Evolutionary conservation across 2,329 filamentous ascomycete genomes (phyloP).

Genomic region (Pezizomycotina sp.): DNA sequence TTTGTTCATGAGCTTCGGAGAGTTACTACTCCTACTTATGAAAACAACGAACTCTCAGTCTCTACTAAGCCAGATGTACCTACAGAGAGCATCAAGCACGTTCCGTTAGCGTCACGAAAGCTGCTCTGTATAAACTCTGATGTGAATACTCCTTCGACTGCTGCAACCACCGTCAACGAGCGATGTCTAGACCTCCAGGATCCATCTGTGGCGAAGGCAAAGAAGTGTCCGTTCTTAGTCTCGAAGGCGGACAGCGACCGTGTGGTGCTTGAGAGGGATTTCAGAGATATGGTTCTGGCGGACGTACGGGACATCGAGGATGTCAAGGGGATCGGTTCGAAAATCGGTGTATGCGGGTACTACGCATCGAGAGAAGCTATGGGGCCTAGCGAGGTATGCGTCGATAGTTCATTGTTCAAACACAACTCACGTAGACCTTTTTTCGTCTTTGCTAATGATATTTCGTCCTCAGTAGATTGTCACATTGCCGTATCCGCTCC

Average conservation of each 20-base stretch:
- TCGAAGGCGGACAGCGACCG: slow-evolving; percentile 46
- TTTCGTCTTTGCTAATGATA: background rate
- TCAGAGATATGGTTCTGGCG: slow-evolving; percentile 70
- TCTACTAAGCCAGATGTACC: slow-evolving; percentile 26
- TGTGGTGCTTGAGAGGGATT: slow-evolving; percentile 55
- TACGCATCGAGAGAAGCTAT: slow-evolving; percentile 82
- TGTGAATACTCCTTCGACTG: slow-evolving; percentile 51
- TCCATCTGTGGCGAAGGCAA: slow-evolving; percentile 42
- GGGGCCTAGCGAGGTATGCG: slow-evolving; percentile 52
- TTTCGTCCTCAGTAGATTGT: slow-evolving; percentile 52
- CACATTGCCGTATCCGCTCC: slow-evolving; percentile 76
- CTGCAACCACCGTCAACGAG: slow-evolving; percentile 76
- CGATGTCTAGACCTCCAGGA: slow-evolving; percentile 81
- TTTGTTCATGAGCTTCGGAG: slow-evolving; percentile 69
- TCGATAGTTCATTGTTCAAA: slow-evolving; percentile 2
- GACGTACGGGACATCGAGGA: slow-evolving; percentile 89
- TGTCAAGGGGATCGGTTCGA: slow-evolving; percentile 57
- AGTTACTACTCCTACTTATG: slow-evolving; percentile 61
- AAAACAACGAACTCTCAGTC: slow-evolving; percentile 27
- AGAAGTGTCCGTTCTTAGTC: slow-evolving; percentile 61
- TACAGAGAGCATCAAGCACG: slow-evolving; percentile 54
- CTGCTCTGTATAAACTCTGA: slow-evolving; percentile 77
- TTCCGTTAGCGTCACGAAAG: slow-evolving; percentile 73
- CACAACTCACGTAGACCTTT: background rate
- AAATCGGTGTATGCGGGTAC: slow-evolving; percentile 75